Percentiles rank a stretch among this genome's conserved stretches.
These are phyloP conservation scores for Dictyostelium brefeldianum DNA, from an alignment of 78 protist genomes.

Conservation along the genomic window DNA sequence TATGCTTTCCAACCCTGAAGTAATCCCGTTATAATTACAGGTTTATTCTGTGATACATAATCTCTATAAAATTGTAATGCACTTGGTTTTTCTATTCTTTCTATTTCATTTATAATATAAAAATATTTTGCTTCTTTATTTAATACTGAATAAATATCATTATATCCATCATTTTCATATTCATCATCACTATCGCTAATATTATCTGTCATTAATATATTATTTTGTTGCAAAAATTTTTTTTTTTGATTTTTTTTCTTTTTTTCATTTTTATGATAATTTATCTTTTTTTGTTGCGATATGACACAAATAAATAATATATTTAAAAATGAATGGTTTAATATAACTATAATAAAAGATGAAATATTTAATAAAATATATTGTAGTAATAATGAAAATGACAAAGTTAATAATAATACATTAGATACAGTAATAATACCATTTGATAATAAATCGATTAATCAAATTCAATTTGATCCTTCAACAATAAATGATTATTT, in stretches of 20 bases:
- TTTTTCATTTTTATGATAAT: neutral
- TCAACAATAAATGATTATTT: constrained; percentile 23
- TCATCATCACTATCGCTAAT: constrained; percentile 25
- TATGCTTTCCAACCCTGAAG: constrained; percentile 61
- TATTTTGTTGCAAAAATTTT: neutral
- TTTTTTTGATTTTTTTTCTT: neutral
- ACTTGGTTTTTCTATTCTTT: constrained; percentile 72
- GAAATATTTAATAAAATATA: neutral
- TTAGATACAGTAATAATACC: constrained; percentile 1
- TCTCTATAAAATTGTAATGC: constrained; percentile 81
- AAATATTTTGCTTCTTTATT: constrained; percentile 51
- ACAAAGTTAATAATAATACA: neutral
- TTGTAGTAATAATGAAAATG: neutral
- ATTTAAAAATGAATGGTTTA: constrained; percentile 22
- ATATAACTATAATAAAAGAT: neutral
- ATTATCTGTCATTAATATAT: neutral
- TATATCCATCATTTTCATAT: neutral
- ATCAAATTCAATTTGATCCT: neutral
- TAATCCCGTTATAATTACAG: constrained; percentile 77
- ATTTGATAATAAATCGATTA: neutral
- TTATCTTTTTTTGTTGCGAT: neutral
- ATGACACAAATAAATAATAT: neutral
- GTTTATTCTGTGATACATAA: constrained; percentile 78
- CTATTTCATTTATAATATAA: constrained; percentile 51
- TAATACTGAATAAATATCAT: constrained; percentile 25